Percentiles rank a stretch among this genome's conserved stretches.
phyloP scores from a whole-genome alignment of 2,329 filamentous ascomycete species.

The Intubia oerlemansii region DNA sequence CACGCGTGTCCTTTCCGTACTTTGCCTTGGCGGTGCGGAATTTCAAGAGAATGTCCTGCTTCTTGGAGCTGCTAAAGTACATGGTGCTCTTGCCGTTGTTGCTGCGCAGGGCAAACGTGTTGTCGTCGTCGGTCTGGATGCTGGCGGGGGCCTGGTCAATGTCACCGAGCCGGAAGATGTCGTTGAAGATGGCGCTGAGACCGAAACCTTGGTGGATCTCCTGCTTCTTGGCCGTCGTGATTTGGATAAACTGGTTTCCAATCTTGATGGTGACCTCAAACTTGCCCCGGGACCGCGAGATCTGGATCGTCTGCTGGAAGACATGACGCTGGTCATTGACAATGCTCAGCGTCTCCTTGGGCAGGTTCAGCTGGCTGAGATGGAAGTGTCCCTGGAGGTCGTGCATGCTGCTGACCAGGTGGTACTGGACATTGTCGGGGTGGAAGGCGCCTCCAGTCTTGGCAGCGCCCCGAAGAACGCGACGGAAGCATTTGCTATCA shows the following conservation, averaged over 20 bases:
- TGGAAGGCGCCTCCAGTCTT: slow-evolving; percentile 44
- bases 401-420: slow-evolving; percentile 41
- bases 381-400: slow-evolving; percentile 47
- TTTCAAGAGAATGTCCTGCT: slow-evolving; percentile 38
- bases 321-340: slow-evolving; percentile 44
- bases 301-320: slow-evolving; percentile 40
- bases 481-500: slow-evolving; percentile 38
- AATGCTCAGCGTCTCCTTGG: slow-evolving; percentile 48
- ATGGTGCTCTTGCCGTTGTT: slow-evolving; percentile 51
- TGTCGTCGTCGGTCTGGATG: slow-evolving; percentile 43
- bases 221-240: slow-evolving; percentile 47
- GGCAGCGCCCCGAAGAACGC: slow-evolving; percentile 37
- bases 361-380: slow-evolving; percentile 41
- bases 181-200: slow-evolving; percentile 43
- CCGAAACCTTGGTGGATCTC: slow-evolving; percentile 42
- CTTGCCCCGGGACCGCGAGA: slow-evolving; percentile 49
- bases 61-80: slow-evolving; percentile 48
- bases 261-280: slow-evolving; percentile 49
- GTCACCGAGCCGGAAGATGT: slow-evolving; percentile 46
- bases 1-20: slow-evolving; percentile 38
- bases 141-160: slow-evolving; percentile 45
- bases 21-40: slow-evolving; percentile 42
- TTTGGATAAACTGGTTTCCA: slow-evolving; percentile 47
- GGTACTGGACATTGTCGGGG: slow-evolving; percentile 42
- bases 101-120: slow-evolving; percentile 43